Percentiles rank a stretch among this genome's conserved stretches.
Evolutionary conservation across 352 stramenopile species (phyloP).

Genomic region (Globisporangium nunn): DNA sequence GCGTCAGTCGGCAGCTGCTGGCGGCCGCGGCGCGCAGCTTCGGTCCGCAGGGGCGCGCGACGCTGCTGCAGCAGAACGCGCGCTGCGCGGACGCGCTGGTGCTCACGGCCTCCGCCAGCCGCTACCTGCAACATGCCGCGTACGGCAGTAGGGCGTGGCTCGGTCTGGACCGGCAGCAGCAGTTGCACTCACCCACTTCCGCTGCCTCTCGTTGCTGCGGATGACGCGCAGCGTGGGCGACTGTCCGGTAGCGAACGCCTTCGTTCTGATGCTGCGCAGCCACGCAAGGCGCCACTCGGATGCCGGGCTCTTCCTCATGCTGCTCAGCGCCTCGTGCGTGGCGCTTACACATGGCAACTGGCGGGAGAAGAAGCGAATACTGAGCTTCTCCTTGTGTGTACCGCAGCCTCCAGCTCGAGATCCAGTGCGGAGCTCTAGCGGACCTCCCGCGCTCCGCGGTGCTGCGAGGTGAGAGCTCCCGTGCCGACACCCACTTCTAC

Average conservation of each 20-base stretch:
- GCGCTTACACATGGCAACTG: too few relatives aligned
- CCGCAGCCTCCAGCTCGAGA: conserved; percentile 31
- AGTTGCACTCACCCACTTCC: too few relatives aligned
- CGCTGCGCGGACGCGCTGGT: conserved; percentile 38
- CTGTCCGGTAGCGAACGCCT: conserved; percentile 48
- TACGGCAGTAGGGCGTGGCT: conserved; percentile 20
- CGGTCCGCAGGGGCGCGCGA: conserved; percentile 29
- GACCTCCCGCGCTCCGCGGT: conserved; percentile 21
- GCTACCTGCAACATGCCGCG: conserved; percentile 32
- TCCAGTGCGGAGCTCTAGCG: conserved; percentile 26
- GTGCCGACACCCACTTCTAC: too few relatives aligned
- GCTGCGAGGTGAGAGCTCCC: conserved; percentile 17
- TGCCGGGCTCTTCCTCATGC: conserved; percentile 33
- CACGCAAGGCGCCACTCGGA: conserved; percentile 34
- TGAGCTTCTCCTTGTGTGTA: background rate
- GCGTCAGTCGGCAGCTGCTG: conserved; percentile 24
- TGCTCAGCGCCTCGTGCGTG: conserved; percentile 23
- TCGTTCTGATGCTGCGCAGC: conserved; percentile 50
- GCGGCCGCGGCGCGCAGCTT: conserved; percentile 31
- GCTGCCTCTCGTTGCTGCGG: background rate
- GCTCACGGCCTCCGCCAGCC: conserved; percentile 30
- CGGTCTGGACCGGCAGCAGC: too few relatives aligned
- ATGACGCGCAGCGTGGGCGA: conserved; percentile 20
- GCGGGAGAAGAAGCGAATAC: too few relatives aligned
- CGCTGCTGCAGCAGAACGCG: conserved; percentile 42